These are phyloP conservation scores for Saccharomycopsis capsularis DNA, from an alignment of 805 yeast genomes.

Conservation along the genomic window DNA sequence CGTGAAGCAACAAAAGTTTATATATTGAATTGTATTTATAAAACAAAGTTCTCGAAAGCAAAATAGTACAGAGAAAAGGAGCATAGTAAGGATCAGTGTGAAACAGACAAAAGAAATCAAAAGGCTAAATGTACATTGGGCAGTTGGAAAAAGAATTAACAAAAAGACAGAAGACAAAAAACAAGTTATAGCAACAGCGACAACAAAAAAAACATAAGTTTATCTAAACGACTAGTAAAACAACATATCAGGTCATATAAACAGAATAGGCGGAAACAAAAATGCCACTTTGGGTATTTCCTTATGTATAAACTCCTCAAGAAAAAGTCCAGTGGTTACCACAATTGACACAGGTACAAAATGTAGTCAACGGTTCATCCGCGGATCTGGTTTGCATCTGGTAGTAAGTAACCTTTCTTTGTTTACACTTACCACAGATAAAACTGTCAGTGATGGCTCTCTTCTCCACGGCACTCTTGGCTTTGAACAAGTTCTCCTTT, in stretches of 20 bases:
- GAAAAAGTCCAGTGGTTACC: conserved; percentile 98
- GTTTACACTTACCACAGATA: conserved; percentile 96
- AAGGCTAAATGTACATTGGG: not conserved
- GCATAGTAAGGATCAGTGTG: not conserved
- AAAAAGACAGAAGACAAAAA: not conserved
- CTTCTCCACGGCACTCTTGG: conserved; percentile 95
- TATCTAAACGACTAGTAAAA: not conserved
- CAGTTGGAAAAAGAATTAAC: not conserved
- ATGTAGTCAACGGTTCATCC: conserved; percentile 97
- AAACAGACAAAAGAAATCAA: not conserved
- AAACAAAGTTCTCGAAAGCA: too few species aligned
- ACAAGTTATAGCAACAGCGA: not conserved
- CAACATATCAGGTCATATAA: too few species aligned
- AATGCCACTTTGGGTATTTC: not conserved
- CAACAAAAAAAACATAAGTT: too few species aligned
- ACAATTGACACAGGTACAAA: conserved; percentile 95
- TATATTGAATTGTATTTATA: too few species aligned
- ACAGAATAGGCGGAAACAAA: too few species aligned
- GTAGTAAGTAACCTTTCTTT: conserved; percentile 92
- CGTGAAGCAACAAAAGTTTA: too few species aligned
- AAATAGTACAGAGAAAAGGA: not conserved
- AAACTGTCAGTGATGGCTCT: conserved; percentile 95
- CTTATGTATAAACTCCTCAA: conserved; percentile 27
- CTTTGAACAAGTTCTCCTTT: conserved; percentile 86
- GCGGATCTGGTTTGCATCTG: conserved; percentile 98